A percentile compares a stretch with the other conserved stretches of the same genome.
These are phyloP conservation scores for Exobasidium rhododendri DNA, from an alignment of 1,284 basidiomycete genomes.

Conservation along the genomic window DNA sequence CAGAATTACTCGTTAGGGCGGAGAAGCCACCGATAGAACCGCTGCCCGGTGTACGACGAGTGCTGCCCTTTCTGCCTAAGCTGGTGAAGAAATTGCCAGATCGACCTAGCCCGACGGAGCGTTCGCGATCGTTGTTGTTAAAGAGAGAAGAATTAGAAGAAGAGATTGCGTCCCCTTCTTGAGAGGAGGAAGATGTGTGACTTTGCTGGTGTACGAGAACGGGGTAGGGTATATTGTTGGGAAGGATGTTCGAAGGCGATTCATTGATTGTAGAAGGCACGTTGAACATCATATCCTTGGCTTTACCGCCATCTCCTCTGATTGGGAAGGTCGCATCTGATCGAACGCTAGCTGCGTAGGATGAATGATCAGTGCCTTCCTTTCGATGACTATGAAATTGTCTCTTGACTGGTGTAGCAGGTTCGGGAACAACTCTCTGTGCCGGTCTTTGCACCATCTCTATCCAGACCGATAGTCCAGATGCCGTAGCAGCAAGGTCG, in stretches of 20 bases:
- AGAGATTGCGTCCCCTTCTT: not conserved
- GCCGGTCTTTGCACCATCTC: constrained; percentile 18
- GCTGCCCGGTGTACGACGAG: constrained; percentile 13
- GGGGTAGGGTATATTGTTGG: constrained; percentile 37
- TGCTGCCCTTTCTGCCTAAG: constrained; percentile 27
- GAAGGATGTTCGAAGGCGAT: constrained; percentile 20
- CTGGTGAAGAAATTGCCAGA: constrained; percentile 25
- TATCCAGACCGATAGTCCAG: constrained; percentile 40
- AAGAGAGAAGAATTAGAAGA: not conserved
- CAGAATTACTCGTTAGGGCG: not conserved
- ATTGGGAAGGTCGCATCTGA: constrained; percentile 48
- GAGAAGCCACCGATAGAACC: not conserved
- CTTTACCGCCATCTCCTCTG: constrained; percentile 44
- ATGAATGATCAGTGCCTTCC: constrained; percentile 21
- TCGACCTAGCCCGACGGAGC: not conserved
- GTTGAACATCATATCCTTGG: constrained; percentile 37
- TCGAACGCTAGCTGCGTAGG: constrained; percentile 40
- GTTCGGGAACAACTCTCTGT: constrained; percentile 1
- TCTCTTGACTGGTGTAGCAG: not conserved
- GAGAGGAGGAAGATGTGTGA: not conserved
- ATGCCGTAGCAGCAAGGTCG: constrained; percentile 31
- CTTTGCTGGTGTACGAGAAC: constrained; percentile 14
- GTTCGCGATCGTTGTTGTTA: no score
- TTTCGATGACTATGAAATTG: constrained; percentile 27
- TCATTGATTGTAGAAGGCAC: constrained; percentile 26